Evolutionary conservation across 495 filamentous ascomycete genomes (phyloP).

Genomic region (Tuber indicum): DNA sequence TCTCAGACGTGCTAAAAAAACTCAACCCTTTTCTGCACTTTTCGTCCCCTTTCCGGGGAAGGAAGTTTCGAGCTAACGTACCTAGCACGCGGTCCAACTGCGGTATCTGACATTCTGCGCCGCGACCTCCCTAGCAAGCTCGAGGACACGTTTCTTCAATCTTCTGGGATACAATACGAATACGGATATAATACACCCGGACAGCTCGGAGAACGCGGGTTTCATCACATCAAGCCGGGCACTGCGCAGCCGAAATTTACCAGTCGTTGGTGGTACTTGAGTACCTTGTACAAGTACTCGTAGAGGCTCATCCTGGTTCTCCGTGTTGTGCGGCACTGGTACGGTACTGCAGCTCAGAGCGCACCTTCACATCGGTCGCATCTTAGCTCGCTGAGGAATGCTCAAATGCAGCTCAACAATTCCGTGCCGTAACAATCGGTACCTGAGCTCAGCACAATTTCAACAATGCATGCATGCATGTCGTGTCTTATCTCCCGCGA

Average conservation of each 20-base stretch:
- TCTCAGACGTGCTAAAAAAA: not conserved
- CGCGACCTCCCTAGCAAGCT: not conserved
- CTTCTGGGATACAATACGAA: not conserved
- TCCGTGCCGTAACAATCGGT: not conserved
- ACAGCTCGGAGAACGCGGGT: not conserved
- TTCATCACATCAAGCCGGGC: not conserved
- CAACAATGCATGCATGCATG: not conserved
- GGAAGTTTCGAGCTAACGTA: not conserved
- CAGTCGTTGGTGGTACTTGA: not conserved
- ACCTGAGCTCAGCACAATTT: not conserved
- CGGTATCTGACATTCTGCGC: not conserved
- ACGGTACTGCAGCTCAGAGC: not conserved
- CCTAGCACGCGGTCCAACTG: not conserved
- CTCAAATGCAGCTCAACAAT: not conserved
- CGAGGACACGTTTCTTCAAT: not conserved
- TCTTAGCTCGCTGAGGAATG: not conserved
- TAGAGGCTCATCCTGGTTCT: not conserved
- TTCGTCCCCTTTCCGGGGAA: not conserved
- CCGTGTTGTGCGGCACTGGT: not conserved
- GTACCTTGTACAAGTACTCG: no score
- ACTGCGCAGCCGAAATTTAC: not conserved
- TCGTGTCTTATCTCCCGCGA: not conserved
- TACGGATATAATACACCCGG: not conserved
- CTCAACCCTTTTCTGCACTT: not conserved
- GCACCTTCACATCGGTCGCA: not conserved